A percentile compares a stretch with the other conserved stretches of the same genome.
Conservation (phyloP, 2,329 filamentous ascomycete species). For the Thielaviopsis populi region DNA sequence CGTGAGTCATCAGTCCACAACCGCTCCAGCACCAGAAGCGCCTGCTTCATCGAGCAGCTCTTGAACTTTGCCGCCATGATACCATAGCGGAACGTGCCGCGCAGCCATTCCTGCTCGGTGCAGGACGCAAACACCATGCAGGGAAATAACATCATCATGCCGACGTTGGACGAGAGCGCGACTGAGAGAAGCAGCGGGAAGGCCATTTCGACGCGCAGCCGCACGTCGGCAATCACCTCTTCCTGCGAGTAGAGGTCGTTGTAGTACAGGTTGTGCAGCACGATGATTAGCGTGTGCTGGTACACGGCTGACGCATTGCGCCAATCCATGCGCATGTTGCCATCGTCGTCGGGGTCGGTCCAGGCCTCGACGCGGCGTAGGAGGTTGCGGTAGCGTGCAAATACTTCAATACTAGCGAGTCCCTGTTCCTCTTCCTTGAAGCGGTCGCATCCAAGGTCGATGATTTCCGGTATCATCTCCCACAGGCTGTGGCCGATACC, state of each 20-base stretch:
- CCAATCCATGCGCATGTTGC: slow-evolving; percentile 12
- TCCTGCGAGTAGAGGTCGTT: slow-evolving; percentile 8
- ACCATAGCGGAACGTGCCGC: slow-evolving; percentile 13
- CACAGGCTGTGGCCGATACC: slow-evolving; percentile 13
- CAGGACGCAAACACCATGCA: slow-evolving; percentile 13
- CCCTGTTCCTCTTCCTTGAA: slow-evolving; percentile 10
- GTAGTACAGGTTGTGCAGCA: slow-evolving; percentile 15
- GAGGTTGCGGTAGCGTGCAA: slow-evolving; percentile 9
- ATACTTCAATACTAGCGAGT: slow-evolving; percentile 8
- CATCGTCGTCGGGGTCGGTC: slow-evolving; percentile 13
- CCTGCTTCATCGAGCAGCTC: slow-evolving; percentile 15
- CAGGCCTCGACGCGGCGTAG: slow-evolving; percentile 6
- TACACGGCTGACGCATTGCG: slow-evolving; percentile 13
- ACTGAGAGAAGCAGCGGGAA: slow-evolving; percentile 16
- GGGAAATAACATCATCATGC: slow-evolving; percentile 15
- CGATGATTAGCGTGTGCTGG: slow-evolving; percentile 12
- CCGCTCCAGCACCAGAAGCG: slow-evolving; percentile 8
- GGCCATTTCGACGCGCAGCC: slow-evolving; percentile 8
- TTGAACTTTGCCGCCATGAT: slow-evolving; percentile 15
- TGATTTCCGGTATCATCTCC: slow-evolving; percentile 12
- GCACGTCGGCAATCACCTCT: slow-evolving; percentile 8
- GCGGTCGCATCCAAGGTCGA: slow-evolving; percentile 8
- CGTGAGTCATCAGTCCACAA: slow-evolving; percentile 11
- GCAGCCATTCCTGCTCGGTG: slow-evolving; percentile 16
- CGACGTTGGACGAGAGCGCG: slow-evolving; percentile 14